A percentile compares a stretch with the other conserved stretches of the same genome.
phyloP scores from a whole-genome alignment of 345 rosid species.

The Pugionium cornutum region DNA sequence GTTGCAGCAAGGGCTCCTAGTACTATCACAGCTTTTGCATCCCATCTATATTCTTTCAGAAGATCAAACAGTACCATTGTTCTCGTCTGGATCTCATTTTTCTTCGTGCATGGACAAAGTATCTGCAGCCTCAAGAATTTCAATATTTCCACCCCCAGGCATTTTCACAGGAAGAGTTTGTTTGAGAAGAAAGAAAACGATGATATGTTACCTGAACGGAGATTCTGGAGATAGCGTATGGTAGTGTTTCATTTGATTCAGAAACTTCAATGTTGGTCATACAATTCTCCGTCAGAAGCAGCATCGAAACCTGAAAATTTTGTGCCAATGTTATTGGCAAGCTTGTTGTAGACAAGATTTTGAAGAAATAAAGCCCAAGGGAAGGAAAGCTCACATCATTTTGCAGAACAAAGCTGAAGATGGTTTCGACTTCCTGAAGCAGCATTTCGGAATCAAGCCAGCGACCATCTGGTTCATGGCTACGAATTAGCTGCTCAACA shows the following conservation, averaged over 20 bases:
- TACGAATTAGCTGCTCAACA: slow-evolving; percentile 53
- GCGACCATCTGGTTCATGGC: slow-evolving; percentile 81
- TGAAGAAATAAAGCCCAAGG: slow-evolving; percentile 19
- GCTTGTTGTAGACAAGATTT: not conserved
- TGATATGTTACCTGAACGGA: slow-evolving; percentile 48
- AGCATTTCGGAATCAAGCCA: slow-evolving; percentile 60
- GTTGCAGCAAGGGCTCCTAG: slow-evolving; percentile 65
- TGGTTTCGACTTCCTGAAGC: slow-evolving; percentile 58
- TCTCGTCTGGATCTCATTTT: slow-evolving; percentile 45
- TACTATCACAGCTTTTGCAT: slow-evolving; percentile 61
- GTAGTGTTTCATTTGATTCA: slow-evolving; percentile 51
- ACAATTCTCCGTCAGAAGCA: slow-evolving; percentile 22
- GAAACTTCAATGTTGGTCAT: slow-evolving; percentile 44
- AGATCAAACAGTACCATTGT: slow-evolving; percentile 61
- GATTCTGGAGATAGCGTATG: slow-evolving; percentile 46
- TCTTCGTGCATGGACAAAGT: slow-evolving; percentile 43
- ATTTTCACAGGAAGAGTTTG: not conserved
- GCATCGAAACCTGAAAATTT: slow-evolving; percentile 45
- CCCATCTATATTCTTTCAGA: slow-evolving; percentile 69
- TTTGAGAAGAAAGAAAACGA: slow-evolving; percentile 21
- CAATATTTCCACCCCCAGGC: not conserved
- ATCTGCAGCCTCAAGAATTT: slow-evolving; percentile 49
- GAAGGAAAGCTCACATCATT: slow-evolving; percentile 33
- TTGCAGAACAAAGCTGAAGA: slow-evolving; percentile 48
- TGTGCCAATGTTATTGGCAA: slow-evolving; percentile 13